phyloP scores from a whole-genome alignment of 129 eudicot species.

The Chrysanthemum lavandulifolium region DNA sequence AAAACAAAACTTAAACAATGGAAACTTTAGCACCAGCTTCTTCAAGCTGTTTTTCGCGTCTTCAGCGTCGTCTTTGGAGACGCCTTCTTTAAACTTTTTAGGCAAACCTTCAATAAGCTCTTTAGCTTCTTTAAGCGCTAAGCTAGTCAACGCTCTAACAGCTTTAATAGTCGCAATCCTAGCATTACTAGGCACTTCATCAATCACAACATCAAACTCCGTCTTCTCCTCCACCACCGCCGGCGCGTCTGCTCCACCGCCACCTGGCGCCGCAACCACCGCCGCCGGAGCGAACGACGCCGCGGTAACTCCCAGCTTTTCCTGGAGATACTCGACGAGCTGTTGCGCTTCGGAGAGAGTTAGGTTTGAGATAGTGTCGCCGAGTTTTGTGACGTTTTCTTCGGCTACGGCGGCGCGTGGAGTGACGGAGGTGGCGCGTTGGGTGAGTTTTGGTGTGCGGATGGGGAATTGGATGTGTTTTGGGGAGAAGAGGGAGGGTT shows the following conservation, averaged over 20 bases:
- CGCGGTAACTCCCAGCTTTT: slow-evolving; percentile 77
- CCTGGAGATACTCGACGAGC: slow-evolving; percentile 82
- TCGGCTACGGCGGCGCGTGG: slow-evolving; percentile 83
- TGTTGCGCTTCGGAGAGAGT: slow-evolving; percentile 75
- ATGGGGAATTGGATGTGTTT: slow-evolving; percentile 47
- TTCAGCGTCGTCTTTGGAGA: slow-evolving; percentile 84
- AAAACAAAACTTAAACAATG: slow-evolving; percentile 36
- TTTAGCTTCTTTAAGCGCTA: slow-evolving; percentile 88
- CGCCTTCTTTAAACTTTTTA: slow-evolving; percentile 83
- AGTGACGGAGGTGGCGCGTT: slow-evolving; percentile 55
- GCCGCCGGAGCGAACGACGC: slow-evolving; percentile 72
- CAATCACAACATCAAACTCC: slow-evolving; percentile 83
- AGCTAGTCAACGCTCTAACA: slow-evolving; percentile 76
- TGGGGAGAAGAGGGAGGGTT: slow-evolving; percentile 36
- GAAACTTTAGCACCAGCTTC: slow-evolving; percentile 89
- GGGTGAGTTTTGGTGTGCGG: slow-evolving; percentile 44
- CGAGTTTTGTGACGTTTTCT: slow-evolving; percentile 61
- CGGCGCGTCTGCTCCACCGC: slow-evolving; percentile 52
- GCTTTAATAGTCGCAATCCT: slow-evolving; percentile 89
- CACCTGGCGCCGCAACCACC: slow-evolving; percentile 54
- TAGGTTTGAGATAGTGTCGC: slow-evolving; percentile 61
- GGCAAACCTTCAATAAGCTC: slow-evolving; percentile 93
- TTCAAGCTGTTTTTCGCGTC: slow-evolving; percentile 94
- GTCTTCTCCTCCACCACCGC: slow-evolving; percentile 86
- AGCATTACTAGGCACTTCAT: slow-evolving; percentile 84